Conservation (phyloP, 257 asterid species). For the Solanum raphanifolium region DNA sequence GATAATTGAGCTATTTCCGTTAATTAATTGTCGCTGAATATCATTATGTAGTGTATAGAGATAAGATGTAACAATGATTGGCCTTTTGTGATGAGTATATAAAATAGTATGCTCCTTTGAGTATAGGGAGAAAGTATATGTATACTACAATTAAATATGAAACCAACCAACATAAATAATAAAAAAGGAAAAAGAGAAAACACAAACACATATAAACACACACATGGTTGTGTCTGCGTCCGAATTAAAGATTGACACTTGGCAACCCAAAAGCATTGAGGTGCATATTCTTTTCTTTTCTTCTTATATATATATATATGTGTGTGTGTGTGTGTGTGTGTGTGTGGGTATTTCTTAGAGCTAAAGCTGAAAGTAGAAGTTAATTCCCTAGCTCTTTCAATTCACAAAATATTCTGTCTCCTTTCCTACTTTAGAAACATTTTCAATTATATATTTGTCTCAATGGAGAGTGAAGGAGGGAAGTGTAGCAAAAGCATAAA, state of each 20-base stretch:
- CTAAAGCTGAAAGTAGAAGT: neutral
- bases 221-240: neutral
- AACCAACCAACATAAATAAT: too few species aligned
- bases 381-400: neutral
- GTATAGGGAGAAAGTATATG: too few species aligned
- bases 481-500: neutral
- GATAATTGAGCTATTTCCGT: too few species aligned
- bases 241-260: neutral
- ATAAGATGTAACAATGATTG: neutral
- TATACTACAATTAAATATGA: neutral
- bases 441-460: neutral
- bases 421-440: neutral
- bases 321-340: too few species aligned
- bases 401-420: neutral
- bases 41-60: neutral
- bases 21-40: too few species aligned
- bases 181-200: neutral
- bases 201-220: neutral
- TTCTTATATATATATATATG: too few species aligned
- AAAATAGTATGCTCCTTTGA: neutral
- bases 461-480: constrained; percentile 20
- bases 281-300: neutral
- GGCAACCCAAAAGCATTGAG: neutral
- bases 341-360: neutral
- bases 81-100: neutral